Evolutionary conservation across 805 yeast species (phyloP).

Genomic region (Candida pseudofarinosa): DNA sequence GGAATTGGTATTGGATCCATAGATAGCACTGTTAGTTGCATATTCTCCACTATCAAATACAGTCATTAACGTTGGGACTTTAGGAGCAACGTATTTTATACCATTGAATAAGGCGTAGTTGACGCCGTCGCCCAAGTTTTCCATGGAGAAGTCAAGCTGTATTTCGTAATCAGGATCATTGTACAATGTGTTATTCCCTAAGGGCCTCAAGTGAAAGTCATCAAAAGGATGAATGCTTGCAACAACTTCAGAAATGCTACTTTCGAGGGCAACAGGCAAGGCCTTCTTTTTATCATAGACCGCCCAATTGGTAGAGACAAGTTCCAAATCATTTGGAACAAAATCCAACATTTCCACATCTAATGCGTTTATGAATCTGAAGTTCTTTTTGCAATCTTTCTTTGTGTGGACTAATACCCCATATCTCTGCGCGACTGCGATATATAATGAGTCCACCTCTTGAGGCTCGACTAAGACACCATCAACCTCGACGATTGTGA

Average conservation of each 20-base stretch:
- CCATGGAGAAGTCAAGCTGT: constrained; percentile 75
- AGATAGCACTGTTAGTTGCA: constrained; percentile 50
- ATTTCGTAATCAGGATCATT: constrained; percentile 69
- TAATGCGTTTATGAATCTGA: constrained; percentile 74
- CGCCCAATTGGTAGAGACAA: constrained; percentile 75
- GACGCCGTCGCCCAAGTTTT: constrained; percentile 78
- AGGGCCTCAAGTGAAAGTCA: constrained; percentile 33
- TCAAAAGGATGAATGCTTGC: constrained; percentile 47
- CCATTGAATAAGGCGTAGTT: constrained; percentile 97
- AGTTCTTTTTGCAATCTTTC: constrained; percentile 56
- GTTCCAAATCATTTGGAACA: constrained; percentile 56
- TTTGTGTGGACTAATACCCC: constrained; percentile 75
- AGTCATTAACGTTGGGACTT: constrained; percentile 80
- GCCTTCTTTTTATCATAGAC: constrained; percentile 47
- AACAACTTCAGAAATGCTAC: constrained; percentile 24
- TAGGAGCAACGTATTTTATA: constrained; percentile 71
- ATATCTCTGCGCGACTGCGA: constrained; percentile 91
- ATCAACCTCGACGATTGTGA: constrained; percentile 87
- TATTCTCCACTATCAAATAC: constrained; percentile 68
- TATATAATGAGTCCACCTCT: constrained; percentile 65
- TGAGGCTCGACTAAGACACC: constrained; percentile 81
- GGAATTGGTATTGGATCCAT: constrained; percentile 80
- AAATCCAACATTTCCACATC: constrained; percentile 83
- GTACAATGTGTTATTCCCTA: constrained; percentile 34
- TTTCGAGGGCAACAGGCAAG: constrained; percentile 24